Evolutionary conservation across 345 rosid genomes (phyloP), one percentile per base, ranked within the genome.

Genomic region (Aurinia saxatilis): DNA sequence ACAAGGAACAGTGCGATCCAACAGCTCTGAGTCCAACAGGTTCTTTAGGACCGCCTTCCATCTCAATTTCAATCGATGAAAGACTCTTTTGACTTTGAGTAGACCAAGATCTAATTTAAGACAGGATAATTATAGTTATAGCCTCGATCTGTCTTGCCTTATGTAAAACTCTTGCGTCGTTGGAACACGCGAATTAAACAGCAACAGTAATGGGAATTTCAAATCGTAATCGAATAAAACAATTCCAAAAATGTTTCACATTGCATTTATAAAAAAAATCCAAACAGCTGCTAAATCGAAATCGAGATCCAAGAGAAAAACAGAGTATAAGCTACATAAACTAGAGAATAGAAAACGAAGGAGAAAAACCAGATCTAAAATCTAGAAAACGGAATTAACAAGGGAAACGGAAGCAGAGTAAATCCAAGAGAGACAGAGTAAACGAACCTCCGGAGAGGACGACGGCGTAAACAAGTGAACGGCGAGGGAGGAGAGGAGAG

Each of bases 1-100:
- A 67, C 62, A 88, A 75, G 1, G 98, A 88, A 74, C 92, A 88
- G 52, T 80, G 79, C 0, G 98, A 88, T 58, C 92, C 67, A 48
- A 88, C 96, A 21, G 86, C 73, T 73, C 73, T 82, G 56, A 91
- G 78, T 13, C 92, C 91, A 30, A 44, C 12, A 57, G 25, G 25
- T 21, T 21, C 25, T n/a, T n/a, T n/a, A n/a, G 50, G 41, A 66
- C 72, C 81, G 54, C 78, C 86, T 7, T 88, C 95, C 95, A 91
- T 88, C 56, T 63, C 65, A 34, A 48, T 70, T 31, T 53, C 39
- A 50, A 29, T 48, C 47, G 46, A n/a, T n/a, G n/a, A n/a, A n/a
- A 48, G 47, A 11, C 39, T 18, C 47, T 46, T 67, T 27, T 27
- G 30, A 27, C 30, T 27, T 5, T 5, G 14, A 37, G 7, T 47